phyloP scores from a whole-genome alignment of 371 early-diverging fungal genomes.

The Smittium mucronatum region DNA sequence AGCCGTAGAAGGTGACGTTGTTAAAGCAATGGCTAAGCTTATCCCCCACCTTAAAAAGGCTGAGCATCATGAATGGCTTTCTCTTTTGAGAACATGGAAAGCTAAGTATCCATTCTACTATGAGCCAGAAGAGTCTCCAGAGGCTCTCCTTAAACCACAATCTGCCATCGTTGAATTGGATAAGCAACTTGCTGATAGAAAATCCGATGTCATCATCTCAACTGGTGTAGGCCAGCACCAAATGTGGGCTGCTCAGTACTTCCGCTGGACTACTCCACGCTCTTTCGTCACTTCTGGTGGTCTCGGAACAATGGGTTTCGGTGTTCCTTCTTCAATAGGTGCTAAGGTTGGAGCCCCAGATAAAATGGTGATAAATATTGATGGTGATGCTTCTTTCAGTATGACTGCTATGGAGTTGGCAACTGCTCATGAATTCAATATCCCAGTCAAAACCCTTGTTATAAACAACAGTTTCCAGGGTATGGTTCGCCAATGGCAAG shows the following conservation, averaged over 20 bases:
- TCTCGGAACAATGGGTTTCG: conserved; percentile 96
- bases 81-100: conserved; percentile 71
- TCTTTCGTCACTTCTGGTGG: conserved; percentile 88
- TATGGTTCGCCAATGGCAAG: conserved; percentile 98
- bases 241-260: conserved; percentile 90
- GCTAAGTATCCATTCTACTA: conserved; percentile 73
- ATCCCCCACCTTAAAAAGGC: conserved; percentile 58
- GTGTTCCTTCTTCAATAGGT: conserved; percentile 88
- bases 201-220: conserved; percentile 84
- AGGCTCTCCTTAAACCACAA: conserved; percentile 69
- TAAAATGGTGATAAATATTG: conserved; percentile 87
- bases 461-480: conserved; percentile 98
- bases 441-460: conserved; percentile 88
- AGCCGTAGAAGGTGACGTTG: conserved; percentile 90
- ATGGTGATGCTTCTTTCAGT: conserved; percentile 94
- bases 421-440: conserved; percentile 89
- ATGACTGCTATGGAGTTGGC: conserved; percentile 96
- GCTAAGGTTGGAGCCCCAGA: conserved; percentile 89
- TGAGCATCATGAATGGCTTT: conserved; percentile 71
- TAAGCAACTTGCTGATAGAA: conserved; percentile 57
- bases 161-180: conserved; percentile 83
- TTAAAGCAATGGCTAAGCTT: conserved; percentile 61
- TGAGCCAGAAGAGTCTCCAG: conserved; percentile 41
- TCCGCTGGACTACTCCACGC: conserved; percentile 80
- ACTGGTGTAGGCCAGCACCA: conserved; percentile 98